Base-by-base conservation (phyloP, 768 basidiomycete genomes). In the Leucocoprinus leucothites region DNA sequence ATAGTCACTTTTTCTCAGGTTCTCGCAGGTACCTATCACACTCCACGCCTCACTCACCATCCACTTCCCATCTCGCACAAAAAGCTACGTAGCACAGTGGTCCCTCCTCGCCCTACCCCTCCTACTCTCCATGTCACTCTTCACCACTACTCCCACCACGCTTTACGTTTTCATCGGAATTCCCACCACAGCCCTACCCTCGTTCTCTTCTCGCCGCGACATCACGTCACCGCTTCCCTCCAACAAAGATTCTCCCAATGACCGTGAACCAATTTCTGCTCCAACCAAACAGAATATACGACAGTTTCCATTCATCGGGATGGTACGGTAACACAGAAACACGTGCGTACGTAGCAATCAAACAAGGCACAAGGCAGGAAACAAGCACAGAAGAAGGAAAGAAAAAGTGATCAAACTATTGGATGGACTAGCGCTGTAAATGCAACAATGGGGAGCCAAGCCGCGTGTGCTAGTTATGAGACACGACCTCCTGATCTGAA, bases 41-140 rank as follows among this genome's bases (percentile, higher is more conserved):
- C 72, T 96, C 0, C 84, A 94, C 66, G 84, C 82, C 1, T 75
- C 82, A 2, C 58, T 87, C 14, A 71, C 71, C 26, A 80, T 82
- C 2, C 81, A 83, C 18, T 64, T 81, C 1, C 67, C 77, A 3
- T 67, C 71, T 18, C 71, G 64, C 18, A 53, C 64, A 8, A 65
- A 77, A 26, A 66, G 71, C 18, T 75, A 82, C 53, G 42, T 71
- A 11, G 49, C 74, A 31, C 85, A 92, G 66, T 91, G 82, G 76
- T 66, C 89, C 9, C 79, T 95, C n/a, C n/a, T n/a, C 11, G 80
- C 86, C 6, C 51, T 90, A 0, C 96, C 96, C 0, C 74, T 95
- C n/a, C 74, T 94, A 2, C 74, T 95, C 8, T 87, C 84, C 2
- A 82, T 97, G 71, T 96, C 96, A 0, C 51, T 87, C 25, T 87